These are phyloP conservation scores for Podaxis sp. DNA, from an alignment of 768 basidiomycete species.

Conservation along the genomic window DNA sequence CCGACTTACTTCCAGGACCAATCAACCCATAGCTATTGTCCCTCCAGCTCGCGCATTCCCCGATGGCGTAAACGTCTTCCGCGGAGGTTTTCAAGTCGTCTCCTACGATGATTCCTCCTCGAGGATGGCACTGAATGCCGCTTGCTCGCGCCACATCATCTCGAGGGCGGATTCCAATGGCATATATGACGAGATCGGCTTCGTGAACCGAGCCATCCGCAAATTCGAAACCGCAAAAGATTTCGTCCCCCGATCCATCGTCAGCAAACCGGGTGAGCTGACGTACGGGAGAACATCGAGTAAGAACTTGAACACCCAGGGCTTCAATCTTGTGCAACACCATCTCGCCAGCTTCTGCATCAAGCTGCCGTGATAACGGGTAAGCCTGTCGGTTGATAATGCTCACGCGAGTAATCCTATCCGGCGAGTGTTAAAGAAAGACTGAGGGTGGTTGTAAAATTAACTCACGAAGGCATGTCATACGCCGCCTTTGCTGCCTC, in stretches of 20 bases:
- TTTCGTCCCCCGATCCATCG: conserved; percentile 23
- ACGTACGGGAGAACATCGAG: conserved; percentile 34
- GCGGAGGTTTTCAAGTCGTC: conserved; percentile 57
- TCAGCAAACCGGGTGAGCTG: conserved; percentile 24
- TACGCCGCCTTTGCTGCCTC: conserved; percentile 74
- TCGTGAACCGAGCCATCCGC: conserved; percentile 42
- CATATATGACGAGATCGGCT: conserved; percentile 59
- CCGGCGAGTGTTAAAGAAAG: neutral
- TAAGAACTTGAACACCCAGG: conserved; percentile 57
- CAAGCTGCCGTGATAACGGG: conserved; percentile 59
- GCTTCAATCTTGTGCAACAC: conserved; percentile 57
- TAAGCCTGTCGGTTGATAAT: conserved; percentile 52
- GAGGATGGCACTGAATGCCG: conserved; percentile 47
- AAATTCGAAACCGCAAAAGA: conserved; percentile 50
- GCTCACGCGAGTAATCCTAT: conserved; percentile 41
- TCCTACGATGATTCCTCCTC: conserved; percentile 58
- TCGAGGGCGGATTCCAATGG: conserved; percentile 69
- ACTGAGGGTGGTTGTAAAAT: conserved; percentile 4
- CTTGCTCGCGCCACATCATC: conserved; percentile 59
- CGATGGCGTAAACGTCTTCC: conserved; percentile 66
- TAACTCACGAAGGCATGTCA: conserved; percentile 44
- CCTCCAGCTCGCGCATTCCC: conserved; percentile 72
- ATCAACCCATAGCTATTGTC: conserved; percentile 72
- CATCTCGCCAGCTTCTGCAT: conserved; percentile 56
- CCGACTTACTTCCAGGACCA: conserved; percentile 54